Evolutionary conservation across 2,329 filamentous ascomycete genomes (phyloP), one percentile per base, ranked within the genome.

Genomic region (Alternaria longipes): DNA sequence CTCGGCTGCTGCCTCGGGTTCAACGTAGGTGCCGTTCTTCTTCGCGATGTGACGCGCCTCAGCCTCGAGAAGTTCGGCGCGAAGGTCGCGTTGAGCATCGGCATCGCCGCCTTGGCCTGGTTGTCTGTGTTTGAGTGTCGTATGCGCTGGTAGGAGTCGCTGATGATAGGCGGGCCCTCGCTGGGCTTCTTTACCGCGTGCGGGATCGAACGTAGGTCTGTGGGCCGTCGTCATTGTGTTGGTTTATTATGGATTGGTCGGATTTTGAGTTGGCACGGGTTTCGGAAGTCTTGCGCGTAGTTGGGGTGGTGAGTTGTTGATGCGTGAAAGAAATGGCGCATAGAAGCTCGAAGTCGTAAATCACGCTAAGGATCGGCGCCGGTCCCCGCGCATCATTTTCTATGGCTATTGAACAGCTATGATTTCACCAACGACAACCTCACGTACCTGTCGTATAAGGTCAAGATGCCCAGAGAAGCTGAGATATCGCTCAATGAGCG

Each of bases 121-220:
- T 82, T 95, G 88, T 63, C 90, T 89, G 68, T 69, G 64, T 82
- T 99, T 99, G 76, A 99, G 89, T 66, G 92, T 90, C 12, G 92
- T 98, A 80, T 99, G 91, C 32, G 95, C 95, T 34, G 95, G 94
- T 14, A 97, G 89, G 16, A 98, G 90, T 72, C 95, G 91, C 81
- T 98, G 94, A 78, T 99, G 95, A 83, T 97, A 98, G 71, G 93
- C 94, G 51, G 93, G 92, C 49, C 95, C 95, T 74, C 93, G 91
- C 62, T 93, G 90, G 73, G 94, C 93, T 81, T 99, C 95, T 85
- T 97, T 97, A 78, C 95, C 95, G 77, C 90, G 89, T 86, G 94
- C 92, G 67, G 95, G 95, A 79, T 99, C 95, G 77, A 99, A 99
- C 0, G 95, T 99, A 58, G 95, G 95, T 82, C 95, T 91, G 78